Evolutionary conservation across 2,329 filamentous ascomycete genomes (phyloP).

Genomic region (Cladorrhinum sp.): DNA sequence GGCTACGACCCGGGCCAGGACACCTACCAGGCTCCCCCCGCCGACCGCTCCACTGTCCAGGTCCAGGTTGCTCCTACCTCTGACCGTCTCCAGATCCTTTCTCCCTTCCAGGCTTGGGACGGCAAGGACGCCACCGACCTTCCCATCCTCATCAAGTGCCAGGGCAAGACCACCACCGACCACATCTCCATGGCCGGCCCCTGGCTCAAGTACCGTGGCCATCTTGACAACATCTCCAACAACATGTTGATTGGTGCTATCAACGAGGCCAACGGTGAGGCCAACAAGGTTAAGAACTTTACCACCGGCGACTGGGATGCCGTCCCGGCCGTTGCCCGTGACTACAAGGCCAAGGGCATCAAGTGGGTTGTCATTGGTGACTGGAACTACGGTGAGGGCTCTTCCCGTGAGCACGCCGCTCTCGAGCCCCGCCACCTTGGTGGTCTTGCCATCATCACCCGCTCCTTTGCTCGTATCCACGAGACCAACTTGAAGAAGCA

Average conservation of each 20-base stretch:
- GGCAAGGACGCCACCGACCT: conserved; percentile 82
- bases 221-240: conserved; percentile 99
- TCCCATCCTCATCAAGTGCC: conserved; percentile 92
- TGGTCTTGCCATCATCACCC: conserved; percentile 93
- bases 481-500: conserved; percentile 99
- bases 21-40: conserved; percentile 93
- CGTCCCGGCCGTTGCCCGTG: conserved; percentile 89
- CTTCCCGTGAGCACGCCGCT: conserved; percentile 96
- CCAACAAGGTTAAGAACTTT: conserved; percentile 95
- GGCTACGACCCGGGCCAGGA: conserved; percentile 88
- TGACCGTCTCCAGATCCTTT: conserved; percentile 89
- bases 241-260: conserved; percentile 99
- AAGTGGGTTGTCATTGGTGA: conserved; percentile 97
- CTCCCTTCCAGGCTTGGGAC: conserved; percentile 84
- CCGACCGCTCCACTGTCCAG: conserved; percentile 66
- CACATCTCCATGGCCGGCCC: conserved; percentile 97
- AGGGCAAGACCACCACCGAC: conserved; percentile 96
- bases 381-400: conserved; percentile 99
- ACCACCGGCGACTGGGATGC: conserved; percentile 79
- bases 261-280: conserved; percentile 93
- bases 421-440: conserved; percentile 96
- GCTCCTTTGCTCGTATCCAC: conserved; percentile 97
- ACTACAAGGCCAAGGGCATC: conserved; percentile 97
- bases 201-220: conserved; percentile 98
- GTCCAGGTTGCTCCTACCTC: conserved; percentile 86